These are phyloP conservation scores for Penicillium cinerascens DNA, from an alignment of 495 filamentous ascomycete species.

Conservation along the genomic window DNA sequence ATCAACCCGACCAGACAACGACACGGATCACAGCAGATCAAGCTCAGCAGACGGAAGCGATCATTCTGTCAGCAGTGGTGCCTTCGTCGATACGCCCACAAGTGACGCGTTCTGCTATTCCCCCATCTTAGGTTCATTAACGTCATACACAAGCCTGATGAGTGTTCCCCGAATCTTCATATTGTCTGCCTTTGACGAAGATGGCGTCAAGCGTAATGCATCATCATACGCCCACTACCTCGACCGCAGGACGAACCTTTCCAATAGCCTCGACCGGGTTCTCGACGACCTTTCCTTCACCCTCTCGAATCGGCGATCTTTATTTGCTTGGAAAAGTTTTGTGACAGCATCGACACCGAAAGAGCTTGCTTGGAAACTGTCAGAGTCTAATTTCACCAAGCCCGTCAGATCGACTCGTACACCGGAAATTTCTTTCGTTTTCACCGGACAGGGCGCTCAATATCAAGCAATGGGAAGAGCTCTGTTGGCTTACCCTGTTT, in stretches of 20 bases:
- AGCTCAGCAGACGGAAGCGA: slow-evolving; percentile 11
- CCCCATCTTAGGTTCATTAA: background rate
- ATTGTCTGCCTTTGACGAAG: slow-evolving; percentile 30
- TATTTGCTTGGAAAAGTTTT: slow-evolving; percentile 26
- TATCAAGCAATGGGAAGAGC: slow-evolving; percentile 32
- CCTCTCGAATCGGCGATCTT: slow-evolving; percentile 17
- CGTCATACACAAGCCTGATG: background rate
- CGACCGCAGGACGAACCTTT: background rate
- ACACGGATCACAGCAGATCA: background rate
- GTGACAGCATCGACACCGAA: slow-evolving; percentile 18
- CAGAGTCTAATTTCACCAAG: slow-evolving; percentile 14
- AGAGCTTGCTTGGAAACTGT: slow-evolving; percentile 21
- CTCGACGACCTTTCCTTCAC: slow-evolving; percentile 27
- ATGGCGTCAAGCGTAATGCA: slow-evolving; percentile 26
- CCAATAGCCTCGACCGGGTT: slow-evolving; percentile 3
- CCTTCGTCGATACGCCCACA: slow-evolving; percentile 12
- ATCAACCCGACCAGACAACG: background rate
- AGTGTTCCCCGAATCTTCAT: slow-evolving; percentile 21
- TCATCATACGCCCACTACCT: slow-evolving; percentile 21
- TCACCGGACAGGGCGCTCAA: slow-evolving; percentile 39
- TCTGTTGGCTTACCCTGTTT: slow-evolving; percentile 27
- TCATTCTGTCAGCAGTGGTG: slow-evolving; percentile 2
- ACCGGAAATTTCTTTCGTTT: slow-evolving; percentile 23
- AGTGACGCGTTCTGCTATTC: slow-evolving; percentile 8
- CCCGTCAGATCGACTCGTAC: slow-evolving; percentile 6